phyloP scores from a whole-genome alignment of 768 basidiomycete genomes.

The Neoboletus magnificus region DNA sequence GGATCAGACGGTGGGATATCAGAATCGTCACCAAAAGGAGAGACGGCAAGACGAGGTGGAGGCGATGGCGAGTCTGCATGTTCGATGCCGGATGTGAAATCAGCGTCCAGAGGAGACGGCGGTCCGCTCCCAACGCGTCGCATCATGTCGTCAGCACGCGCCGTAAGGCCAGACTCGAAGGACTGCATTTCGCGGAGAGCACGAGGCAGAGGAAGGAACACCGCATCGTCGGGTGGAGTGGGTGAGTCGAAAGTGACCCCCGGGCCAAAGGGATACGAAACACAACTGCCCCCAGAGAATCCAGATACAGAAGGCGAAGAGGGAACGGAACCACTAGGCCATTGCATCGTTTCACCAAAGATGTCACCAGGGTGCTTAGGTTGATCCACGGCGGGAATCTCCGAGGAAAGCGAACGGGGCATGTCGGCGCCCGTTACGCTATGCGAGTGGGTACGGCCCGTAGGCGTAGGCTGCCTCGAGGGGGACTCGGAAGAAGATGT shows the following conservation, averaged over 20 bases:
- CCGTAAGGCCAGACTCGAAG: conserved; percentile 80
- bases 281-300: conserved; percentile 24
- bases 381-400: conserved; percentile 23
- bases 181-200: conserved; percentile 82
- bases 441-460: conserved; percentile 69
- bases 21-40: conserved; percentile 30
- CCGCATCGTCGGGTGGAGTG: conserved; percentile 39
- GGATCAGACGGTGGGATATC: conserved; percentile 28
- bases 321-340: conserved; percentile 38
- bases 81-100: background rate
- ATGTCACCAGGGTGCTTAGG: conserved; percentile 42
- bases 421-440: conserved; percentile 74
- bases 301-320: conserved; percentile 34
- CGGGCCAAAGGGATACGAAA: conserved; percentile 60
- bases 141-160: conserved; percentile 47
- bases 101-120: conserved; percentile 6
- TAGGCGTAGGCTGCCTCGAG: conserved; percentile 29
- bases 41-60: conserved; percentile 23
- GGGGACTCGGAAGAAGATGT: conserved; percentile 31
- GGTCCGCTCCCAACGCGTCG: conserved; percentile 15
- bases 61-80: conserved; percentile 10
- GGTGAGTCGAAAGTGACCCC: conserved; percentile 64
- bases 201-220: conserved; percentile 47
- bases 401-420: conserved; percentile 37
- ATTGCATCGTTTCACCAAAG: conserved; percentile 66